Base-by-base conservation (phyloP, 139 green algal species). In the Pleodorina starrii region DNA sequence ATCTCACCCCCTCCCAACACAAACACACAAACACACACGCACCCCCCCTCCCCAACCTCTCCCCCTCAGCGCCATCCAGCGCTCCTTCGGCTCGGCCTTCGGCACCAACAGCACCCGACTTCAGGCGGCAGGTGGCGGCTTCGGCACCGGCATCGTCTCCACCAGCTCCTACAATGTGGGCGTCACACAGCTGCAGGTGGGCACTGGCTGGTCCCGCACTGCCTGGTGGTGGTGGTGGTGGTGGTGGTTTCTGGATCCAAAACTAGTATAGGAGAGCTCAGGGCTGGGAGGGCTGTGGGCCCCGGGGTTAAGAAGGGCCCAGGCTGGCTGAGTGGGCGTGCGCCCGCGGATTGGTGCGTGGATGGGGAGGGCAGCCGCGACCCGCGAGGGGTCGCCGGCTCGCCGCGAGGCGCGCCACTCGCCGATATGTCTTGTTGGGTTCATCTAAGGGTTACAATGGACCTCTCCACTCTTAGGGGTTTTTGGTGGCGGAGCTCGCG, bases 161-260 rank as follows among this genome's bases (percentile, higher is more conserved):
- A 88, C n/a, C 40, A 71, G 19, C 66, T 38, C 44, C 19, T 88
- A 46, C 25, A 10, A 46, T 5, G 32, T 54, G 12, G 66, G 63
- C 10, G 82, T 79, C 0, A 88, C 82, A 11, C 44, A 59, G 44
- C 63, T 88, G 80, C 42, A 63, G 43, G 80, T 87, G 63, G 11
- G 63, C 27, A n/a, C 29, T 73, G 19, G n/a, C 29, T 6, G n/a
- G 63, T n/a, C n/a, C n/a, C n/a, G n/a, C n/a, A n/a, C n/a, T n/a
- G n/a, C n/a, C n/a, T n/a, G n/a, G n/a, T n/a, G n/a, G n/a, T n/a
- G n/a, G n/a, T n/a, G n/a, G n/a, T n/a, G n/a, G n/a, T n/a, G n/a
- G n/a, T n/a, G n/a, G n/a, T n/a, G n/a, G n/a, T n/a, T n/a, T n/a
- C 63, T 7, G 63, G 63, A 5, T 40, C 17, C 21, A 29, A 69